phyloP scores from a whole-genome alignment of 768 basidiomycete genomes.

The Rhizopogon vulgaris region DNA sequence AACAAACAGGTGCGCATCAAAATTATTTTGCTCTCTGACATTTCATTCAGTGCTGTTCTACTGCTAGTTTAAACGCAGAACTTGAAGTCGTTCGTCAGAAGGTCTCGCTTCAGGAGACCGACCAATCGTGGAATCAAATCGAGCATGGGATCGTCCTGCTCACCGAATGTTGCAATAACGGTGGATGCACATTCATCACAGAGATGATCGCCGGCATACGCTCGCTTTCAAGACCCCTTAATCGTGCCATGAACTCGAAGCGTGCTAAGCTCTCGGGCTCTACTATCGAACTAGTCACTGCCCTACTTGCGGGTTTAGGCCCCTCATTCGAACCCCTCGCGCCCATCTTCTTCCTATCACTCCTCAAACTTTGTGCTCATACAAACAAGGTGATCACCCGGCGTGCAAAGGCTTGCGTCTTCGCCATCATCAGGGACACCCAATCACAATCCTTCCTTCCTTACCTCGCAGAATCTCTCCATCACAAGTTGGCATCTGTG shows the following conservation, averaged over 20 bases:
- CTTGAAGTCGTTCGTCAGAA: slow-evolving; percentile 38
- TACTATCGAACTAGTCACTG: slow-evolving; percentile 56
- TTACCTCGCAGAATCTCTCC: slow-evolving; percentile 48
- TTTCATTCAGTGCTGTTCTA: slow-evolving; percentile 24
- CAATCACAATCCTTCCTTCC: slow-evolving; percentile 61
- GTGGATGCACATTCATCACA: slow-evolving; percentile 44
- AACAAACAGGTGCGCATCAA: slow-evolving; percentile 11
- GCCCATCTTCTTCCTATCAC: slow-evolving; percentile 55
- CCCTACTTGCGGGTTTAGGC: slow-evolving; percentile 50
- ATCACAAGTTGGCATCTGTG: slow-evolving; percentile 67
- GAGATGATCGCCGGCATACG: slow-evolving; percentile 51
- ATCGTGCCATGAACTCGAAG: slow-evolving; percentile 62
- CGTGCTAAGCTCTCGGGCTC: slow-evolving; percentile 64
- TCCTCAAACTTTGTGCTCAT: slow-evolving; percentile 62
- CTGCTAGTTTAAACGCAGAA: slow-evolving; percentile 28
- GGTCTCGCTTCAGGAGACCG: slow-evolving; percentile 54
- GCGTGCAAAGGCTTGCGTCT: slow-evolving; percentile 57
- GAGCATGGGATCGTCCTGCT: slow-evolving; percentile 43
- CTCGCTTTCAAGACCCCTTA: slow-evolving; percentile 46
- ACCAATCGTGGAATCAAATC: slow-evolving; percentile 77
- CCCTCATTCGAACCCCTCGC: slow-evolving; percentile 61
- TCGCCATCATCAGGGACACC: slow-evolving; percentile 56
- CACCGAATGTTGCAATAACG: slow-evolving; percentile 42
- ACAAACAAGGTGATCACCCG: slow-evolving; percentile 76
- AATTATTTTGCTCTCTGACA: background rate